Conservation (phyloP, 176 grass and related monocot species). For the Carex scoparia region DNA sequence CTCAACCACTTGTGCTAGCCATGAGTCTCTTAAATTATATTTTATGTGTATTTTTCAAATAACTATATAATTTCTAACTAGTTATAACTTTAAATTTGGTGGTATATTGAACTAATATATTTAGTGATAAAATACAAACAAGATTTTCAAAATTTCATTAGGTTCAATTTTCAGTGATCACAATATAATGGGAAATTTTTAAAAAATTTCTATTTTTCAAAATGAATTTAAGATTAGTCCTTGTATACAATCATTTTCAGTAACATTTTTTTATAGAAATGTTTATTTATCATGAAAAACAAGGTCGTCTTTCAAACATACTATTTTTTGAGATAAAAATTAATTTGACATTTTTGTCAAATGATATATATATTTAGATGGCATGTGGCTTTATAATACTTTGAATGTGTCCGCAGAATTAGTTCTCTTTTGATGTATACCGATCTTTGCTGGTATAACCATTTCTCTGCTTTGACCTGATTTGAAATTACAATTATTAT, state of each 20-base stretch:
- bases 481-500: background rate
- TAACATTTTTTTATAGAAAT: background rate
- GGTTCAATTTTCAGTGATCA: no score
- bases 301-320: background rate
- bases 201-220: no score
- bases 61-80: background rate
- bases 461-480: background rate
- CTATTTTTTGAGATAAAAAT: background rate
- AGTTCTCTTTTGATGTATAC: background rate
- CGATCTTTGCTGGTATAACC: background rate
- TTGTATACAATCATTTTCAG: background rate
- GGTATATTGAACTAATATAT: background rate
- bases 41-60: background rate
- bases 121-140: no score
- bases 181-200: no score
- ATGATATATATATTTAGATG: background rate
- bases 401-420: background rate
- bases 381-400: background rate
- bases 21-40: no score
- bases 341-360: background rate
- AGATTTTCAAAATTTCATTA: no score
- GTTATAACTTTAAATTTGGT: background rate
- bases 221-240: background rate
- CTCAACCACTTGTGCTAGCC: no score
- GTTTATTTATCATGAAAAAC: background rate